Evolutionary conservation across 306 rosid genomes (phyloP).

Genomic region (Vigna reflexopilosa): DNA sequence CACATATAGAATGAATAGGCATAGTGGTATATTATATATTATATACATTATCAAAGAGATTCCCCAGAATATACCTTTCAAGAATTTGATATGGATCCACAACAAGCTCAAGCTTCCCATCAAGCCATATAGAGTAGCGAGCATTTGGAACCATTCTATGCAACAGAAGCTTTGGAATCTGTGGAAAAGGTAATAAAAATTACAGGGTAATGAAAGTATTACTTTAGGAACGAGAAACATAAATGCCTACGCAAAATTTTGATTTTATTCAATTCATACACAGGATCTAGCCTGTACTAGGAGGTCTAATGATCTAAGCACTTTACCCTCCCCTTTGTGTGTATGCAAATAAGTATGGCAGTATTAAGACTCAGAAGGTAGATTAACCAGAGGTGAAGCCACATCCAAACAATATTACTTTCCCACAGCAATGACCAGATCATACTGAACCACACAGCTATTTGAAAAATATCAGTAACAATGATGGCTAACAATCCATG

Average conservation of each 20-base stretch:
- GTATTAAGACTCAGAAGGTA: constrained; percentile 22
- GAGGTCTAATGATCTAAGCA: constrained; percentile 31
- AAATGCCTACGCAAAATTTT: neutral
- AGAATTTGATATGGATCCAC: constrained; percentile 92
- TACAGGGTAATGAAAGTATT: constrained; percentile 34
- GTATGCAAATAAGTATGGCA: constrained; percentile 2
- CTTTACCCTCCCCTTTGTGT: constrained; percentile 12
- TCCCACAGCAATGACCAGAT: constrained; percentile 16
- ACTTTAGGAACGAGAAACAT: constrained; percentile 34
- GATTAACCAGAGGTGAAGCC: constrained; percentile 2
- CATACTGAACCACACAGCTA: constrained; percentile 28
- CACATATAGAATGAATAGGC: constrained; percentile 35
- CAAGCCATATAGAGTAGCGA: constrained; percentile 89
- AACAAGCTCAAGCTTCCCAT: constrained; percentile 94
- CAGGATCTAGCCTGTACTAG: constrained; percentile 31
- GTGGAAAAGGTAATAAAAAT: constrained; percentile 45
- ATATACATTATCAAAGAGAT: constrained; percentile 25
- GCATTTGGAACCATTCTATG: constrained; percentile 93
- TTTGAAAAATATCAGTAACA: constrained; percentile 11
- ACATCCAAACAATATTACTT: constrained; percentile 18
- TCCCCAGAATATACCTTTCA: constrained; percentile 67
- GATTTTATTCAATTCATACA: constrained; percentile 19
- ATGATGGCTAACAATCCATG: constrained; percentile 27
- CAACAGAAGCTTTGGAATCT: constrained; percentile 94
- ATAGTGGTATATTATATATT: neutral